These are phyloP conservation scores for Neonectria coccinea DNA, from an alignment of 2,329 filamentous ascomycete species.

Conservation along the genomic window DNA sequence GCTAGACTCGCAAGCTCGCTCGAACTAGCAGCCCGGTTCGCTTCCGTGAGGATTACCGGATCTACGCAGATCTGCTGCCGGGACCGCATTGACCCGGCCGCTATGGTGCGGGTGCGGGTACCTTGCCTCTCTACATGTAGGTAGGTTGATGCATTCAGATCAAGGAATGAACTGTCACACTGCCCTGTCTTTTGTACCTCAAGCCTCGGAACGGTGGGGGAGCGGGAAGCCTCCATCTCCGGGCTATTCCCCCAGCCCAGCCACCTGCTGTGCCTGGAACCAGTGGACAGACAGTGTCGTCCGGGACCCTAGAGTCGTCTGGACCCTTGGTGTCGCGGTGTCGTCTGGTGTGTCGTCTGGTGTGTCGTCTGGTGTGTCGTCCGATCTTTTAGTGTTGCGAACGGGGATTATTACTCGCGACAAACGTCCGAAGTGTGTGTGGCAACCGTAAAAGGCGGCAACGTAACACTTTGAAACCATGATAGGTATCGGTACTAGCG, in stretches of 20 bases:
- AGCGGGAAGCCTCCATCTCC: not conserved
- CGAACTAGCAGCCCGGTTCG: not conserved
- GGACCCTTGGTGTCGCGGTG: too few species aligned
- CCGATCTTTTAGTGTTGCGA: not conserved
- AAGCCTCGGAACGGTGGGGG: not conserved
- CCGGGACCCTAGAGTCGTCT: not conserved
- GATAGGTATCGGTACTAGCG: not conserved
- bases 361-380: not conserved
- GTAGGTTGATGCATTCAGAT: not conserved
- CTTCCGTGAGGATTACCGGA: not conserved
- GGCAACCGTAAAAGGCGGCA: not conserved
- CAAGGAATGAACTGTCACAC: not conserved
- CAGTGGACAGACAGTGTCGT: not conserved
- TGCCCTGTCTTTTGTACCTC: not conserved
- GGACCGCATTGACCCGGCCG: not conserved
- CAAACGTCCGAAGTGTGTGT: not conserved
- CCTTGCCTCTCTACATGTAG: not conserved
- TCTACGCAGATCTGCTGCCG: not conserved
- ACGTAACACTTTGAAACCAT: not conserved
- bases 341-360: not conserved
- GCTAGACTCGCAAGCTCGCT: not conserved
- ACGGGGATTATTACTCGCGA: not conserved
- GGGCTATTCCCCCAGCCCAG: not conserved
- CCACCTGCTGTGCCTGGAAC: not conserved
- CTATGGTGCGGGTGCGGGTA: conserved; percentile 15